phyloP scores from a whole-genome alignment of 345 rosid genomes.

The Fremontodendron californicum region DNA sequence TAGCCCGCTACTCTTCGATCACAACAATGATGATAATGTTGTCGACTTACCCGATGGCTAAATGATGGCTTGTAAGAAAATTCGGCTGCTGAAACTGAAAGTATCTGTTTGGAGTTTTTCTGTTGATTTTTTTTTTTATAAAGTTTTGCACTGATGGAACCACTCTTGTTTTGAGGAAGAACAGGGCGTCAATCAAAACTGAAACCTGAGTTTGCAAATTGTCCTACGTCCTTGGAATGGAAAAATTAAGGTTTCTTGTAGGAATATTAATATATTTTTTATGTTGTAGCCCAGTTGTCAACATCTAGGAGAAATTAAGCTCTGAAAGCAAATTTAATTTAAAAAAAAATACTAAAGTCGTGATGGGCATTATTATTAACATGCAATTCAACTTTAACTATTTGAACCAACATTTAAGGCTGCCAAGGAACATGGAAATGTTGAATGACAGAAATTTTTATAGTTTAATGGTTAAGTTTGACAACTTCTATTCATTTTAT shows the following conservation, averaged over 20 bases:
- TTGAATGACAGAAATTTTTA: too few species aligned
- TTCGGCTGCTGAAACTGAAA: too few species aligned
- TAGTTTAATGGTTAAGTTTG: too few species aligned
- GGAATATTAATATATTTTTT: not conserved
- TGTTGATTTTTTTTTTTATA: too few species aligned
- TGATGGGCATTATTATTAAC: too few species aligned
- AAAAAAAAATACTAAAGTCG: too few species aligned
- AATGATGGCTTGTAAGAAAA: not conserved
- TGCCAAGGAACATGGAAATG: too few species aligned
- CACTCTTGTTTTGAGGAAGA: not conserved
- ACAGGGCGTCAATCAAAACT: not conserved
- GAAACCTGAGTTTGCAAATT: not conserved
- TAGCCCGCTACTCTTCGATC: not conserved
- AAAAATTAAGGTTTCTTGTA: not conserved
- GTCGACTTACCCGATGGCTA: too few species aligned
- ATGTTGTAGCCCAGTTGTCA: not conserved
- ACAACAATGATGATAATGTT: not conserved
- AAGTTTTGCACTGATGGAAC: not conserved
- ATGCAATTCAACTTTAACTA: too few species aligned
- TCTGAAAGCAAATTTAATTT: not conserved
- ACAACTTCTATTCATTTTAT: too few species aligned
- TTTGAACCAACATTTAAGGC: too few species aligned
- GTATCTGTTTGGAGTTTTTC: too few species aligned
- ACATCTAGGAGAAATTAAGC: not conserved
- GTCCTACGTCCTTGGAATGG: not conserved